These are phyloP conservation scores for Boletus patriciae DNA, from an alignment of 768 basidiomycete species.

Conservation along the genomic window DNA sequence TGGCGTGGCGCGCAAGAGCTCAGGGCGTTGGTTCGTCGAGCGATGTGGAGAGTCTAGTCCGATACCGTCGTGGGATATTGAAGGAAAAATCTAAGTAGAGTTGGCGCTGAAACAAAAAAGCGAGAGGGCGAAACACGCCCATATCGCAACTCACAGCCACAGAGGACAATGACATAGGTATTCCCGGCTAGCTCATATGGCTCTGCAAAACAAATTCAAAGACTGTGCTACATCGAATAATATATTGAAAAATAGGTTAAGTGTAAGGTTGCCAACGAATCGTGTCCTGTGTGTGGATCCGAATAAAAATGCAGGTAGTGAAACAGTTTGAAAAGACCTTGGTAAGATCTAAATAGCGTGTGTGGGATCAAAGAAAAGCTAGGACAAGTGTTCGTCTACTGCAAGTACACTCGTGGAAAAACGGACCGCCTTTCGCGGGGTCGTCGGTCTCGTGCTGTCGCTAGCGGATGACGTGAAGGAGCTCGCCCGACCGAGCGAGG, in stretches of 20 bases:
- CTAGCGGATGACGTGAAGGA: conserved; percentile 35
- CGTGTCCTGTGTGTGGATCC: conserved; percentile 21
- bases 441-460: conserved; percentile 40
- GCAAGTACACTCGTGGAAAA: conserved; percentile 51
- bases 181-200: neutral
- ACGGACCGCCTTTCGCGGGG: conserved; percentile 59
- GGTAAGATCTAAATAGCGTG: conserved; percentile 3
- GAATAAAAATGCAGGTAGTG: conserved; percentile 23
- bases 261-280: conserved; percentile 12
- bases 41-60: conserved; percentile 4
- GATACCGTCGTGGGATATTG: conserved; percentile 3
- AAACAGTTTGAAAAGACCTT: conserved; percentile 11
- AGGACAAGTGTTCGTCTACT: conserved; percentile 23
- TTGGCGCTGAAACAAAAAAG: conserved; percentile 7
- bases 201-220: conserved; percentile 5
- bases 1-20: neutral
- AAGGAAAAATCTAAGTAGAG: neutral
- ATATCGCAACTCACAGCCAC: conserved; percentile 30
- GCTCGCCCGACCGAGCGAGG: conserved; percentile 36
- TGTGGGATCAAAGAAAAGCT: conserved; percentile 4
- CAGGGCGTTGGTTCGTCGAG: neutral
- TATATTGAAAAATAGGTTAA: conserved; percentile 27
- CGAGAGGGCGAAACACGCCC: neutral
- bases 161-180: conserved; percentile 20
- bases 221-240: conserved; percentile 35